Conservation (phyloP, 495 filamentous ascomycete genomes). For the Talaromyces ruber region DNA sequence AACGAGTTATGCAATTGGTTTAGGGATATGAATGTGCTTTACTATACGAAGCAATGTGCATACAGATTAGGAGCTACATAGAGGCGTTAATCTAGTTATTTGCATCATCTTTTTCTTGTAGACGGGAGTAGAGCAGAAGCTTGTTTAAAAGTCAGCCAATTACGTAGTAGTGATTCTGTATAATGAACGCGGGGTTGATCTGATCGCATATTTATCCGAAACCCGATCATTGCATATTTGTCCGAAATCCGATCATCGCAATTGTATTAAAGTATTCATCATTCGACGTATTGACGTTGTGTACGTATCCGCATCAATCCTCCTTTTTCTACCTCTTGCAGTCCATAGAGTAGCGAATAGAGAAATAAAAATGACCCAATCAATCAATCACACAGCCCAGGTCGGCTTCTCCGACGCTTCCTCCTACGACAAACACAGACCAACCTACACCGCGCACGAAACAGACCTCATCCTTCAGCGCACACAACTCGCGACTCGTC, state of each 20-base stretch:
- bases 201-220: slow-evolving; percentile 3
- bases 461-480: slow-evolving; percentile 43
- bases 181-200: not conserved
- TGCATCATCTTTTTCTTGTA: not conserved
- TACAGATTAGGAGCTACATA: not conserved
- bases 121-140: not conserved
- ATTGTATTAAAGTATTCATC: not conserved
- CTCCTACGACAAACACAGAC: slow-evolving; percentile 52
- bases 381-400: slow-evolving; percentile 1
- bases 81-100: slow-evolving; percentile 1
- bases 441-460: slow-evolving; percentile 48
- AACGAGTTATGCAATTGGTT: not conserved
- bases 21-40: not conserved
- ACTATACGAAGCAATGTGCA: not conserved
- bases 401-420: slow-evolving; percentile 37
- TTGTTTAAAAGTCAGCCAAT: not conserved
- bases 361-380: not conserved
- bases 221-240: not conserved
- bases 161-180: not conserved
- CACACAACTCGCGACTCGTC: slow-evolving; percentile 30
- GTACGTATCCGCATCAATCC: not conserved
- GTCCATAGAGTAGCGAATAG: not conserved
- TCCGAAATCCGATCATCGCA: slow-evolving; percentile 1
- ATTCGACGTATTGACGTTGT: not conserved
- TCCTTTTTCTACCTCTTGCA: not conserved